Base-by-base conservation (phyloP, 768 basidiomycete species). In the Tulasnella sp. region DNA sequence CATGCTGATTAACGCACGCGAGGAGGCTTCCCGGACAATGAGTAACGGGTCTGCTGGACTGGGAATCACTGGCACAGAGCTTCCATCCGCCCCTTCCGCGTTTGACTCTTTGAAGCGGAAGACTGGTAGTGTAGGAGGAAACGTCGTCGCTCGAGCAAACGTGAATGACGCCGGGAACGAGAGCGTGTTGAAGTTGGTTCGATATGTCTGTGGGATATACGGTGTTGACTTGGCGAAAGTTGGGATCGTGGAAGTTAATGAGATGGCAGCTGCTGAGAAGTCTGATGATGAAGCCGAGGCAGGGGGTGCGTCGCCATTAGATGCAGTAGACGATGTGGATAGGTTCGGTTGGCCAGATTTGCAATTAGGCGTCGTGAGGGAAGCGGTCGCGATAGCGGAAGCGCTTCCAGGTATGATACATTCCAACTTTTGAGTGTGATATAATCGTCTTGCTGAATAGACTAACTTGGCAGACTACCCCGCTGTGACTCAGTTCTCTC, bases 261-360 rank as follows among this genome's bases (percentile, higher is more conserved):
- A 52, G 21, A 30, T 19, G 30, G 45, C 53, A 10, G 45, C 34
- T 12, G 65, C 67, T 30, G 60, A 30, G n/a, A 30, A 49, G 17
- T 27, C 51, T 1, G 62, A 69, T 38, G 65, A 66, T 15, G 62
- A 64, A 48, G 70, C 69, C 29, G 44, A 58, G n/a, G 45, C 46
- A 38, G 62, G 59, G 12, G 41, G 60, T 11, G 19, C 45, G 38
- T 25, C 63, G 50, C 44, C 61, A 24, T 53, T 56, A 25, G 48
- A 41, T 49, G 77, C 78, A 54, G 70, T 72, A 0, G 60, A 73
- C 8, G 72, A 73, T 31, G 68, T 70, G 24, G 80, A 82, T 62
- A 34, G 27, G 3, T 88, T 83, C 68, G 96, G 96, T 3, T 98
- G 94, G 94, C 85, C 92, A 2, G 90, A 92, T 68, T 74, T 99